Evolutionary conservation across 169 alveolate genomes (phyloP).

Genomic region (Theileria annulata): DNA sequence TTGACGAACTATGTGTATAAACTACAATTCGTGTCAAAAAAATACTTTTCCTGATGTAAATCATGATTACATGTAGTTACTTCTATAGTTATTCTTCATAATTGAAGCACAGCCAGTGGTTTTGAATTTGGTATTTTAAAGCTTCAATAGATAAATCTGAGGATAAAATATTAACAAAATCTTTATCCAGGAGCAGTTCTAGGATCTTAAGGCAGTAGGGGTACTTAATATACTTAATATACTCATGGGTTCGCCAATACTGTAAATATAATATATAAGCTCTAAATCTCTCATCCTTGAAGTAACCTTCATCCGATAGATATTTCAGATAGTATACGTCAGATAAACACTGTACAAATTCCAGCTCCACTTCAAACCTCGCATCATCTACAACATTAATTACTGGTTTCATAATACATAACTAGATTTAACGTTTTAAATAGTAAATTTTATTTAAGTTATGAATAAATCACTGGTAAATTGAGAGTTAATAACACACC

Average conservation of each 20-base stretch:
- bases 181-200: slow-evolving; percentile 67
- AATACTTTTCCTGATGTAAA: not conserved
- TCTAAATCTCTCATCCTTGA: slow-evolving; percentile 67
- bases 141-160: slow-evolving; percentile 49
- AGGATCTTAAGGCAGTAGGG: slow-evolving; percentile 73
- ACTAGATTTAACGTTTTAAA: not conserved
- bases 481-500: not conserved
- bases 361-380: slow-evolving; percentile 74
- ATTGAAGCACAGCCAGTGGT: slow-evolving; percentile 64
- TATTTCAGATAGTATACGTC: slow-evolving; percentile 70
- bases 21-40: not conserved
- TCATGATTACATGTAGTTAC: not conserved
- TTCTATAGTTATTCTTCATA: slow-evolving; percentile 34
- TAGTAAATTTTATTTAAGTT: not conserved
- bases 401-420: not conserved
- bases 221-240: slow-evolving; percentile 66
- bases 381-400: not conserved
- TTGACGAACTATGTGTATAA: not conserved
- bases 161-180: slow-evolving; percentile 37
- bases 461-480: not conserved
- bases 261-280: slow-evolving; percentile 71
- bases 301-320: slow-evolving; percentile 65
- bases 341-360: slow-evolving; percentile 76
- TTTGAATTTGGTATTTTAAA: slow-evolving; percentile 29
- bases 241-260: slow-evolving; percentile 70